Evolutionary conservation across 1,284 basidiomycete species (phyloP).

Genomic region (Puccinia polysora): DNA sequence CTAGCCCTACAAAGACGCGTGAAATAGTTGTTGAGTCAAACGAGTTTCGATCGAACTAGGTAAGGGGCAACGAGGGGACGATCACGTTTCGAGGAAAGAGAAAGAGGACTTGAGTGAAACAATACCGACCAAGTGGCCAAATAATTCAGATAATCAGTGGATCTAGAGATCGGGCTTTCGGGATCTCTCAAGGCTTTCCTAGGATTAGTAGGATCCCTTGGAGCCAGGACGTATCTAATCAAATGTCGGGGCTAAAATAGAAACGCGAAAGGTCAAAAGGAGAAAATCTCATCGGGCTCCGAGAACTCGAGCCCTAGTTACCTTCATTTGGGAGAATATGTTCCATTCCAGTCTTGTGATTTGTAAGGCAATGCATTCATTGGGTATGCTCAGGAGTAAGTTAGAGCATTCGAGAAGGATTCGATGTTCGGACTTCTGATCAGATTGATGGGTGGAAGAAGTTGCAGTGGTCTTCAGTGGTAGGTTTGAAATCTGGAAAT

Average conservation of each 20-base stretch:
- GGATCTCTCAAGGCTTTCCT: slow-evolving; percentile 46
- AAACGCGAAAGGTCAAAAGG: background rate
- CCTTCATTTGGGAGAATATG: slow-evolving; percentile 45
- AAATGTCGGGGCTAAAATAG: slow-evolving; percentile 49
- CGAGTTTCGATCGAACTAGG: too few species aligned
- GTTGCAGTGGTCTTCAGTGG: slow-evolving; percentile 13
- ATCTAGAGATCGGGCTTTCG: slow-evolving; percentile 47
- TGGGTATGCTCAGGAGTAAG: slow-evolving; percentile 20
- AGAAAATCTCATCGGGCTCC: background rate
- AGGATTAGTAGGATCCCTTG: slow-evolving; percentile 47
- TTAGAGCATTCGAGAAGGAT: slow-evolving; percentile 9
- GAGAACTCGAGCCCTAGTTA: background rate
- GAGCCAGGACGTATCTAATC: slow-evolving; percentile 51
- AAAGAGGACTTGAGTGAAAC: background rate
- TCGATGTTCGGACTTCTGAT: slow-evolving; percentile 14
- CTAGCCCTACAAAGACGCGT: slow-evolving; percentile 48
- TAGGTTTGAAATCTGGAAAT: background rate
- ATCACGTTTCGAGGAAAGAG: background rate
- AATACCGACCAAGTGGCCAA: slow-evolving; percentile 48
- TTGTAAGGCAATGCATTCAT: slow-evolving; percentile 48
- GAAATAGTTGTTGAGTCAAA: slow-evolving; percentile 13
- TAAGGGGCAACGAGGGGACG: background rate
- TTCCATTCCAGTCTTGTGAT: slow-evolving; percentile 51
- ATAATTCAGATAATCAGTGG: slow-evolving; percentile 50
- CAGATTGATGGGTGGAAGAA: slow-evolving; percentile 6